These are phyloP conservation scores for Umbelopsis vinacea DNA, from an alignment of 192 early-diverging fungal species.

Conservation along the genomic window DNA sequence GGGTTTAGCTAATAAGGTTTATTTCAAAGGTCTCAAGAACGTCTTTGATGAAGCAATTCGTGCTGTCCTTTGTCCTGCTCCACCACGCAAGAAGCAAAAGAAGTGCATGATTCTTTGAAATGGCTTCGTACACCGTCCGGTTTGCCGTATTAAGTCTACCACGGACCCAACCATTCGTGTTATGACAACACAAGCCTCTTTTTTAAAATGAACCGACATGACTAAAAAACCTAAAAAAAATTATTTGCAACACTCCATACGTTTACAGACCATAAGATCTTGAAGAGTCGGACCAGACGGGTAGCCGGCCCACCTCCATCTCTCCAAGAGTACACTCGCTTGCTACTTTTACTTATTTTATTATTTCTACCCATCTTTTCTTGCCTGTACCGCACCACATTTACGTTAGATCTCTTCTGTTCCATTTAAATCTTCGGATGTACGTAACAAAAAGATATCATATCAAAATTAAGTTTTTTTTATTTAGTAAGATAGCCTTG, in stretches of 20 bases:
- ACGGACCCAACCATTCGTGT: not conserved
- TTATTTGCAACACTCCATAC: not conserved
- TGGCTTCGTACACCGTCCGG: not conserved
- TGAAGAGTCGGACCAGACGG: conserved; percentile 7
- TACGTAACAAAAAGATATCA: not conserved
- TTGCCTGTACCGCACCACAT: not conserved
- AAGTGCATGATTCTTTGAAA: conserved; percentile 80
- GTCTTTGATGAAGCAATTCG: conserved; percentile 99
- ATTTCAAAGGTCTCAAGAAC: conserved; percentile 70
- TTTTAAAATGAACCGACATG: not conserved
- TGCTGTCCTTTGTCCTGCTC: conserved; percentile 82
- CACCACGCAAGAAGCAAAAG: conserved; percentile 66
- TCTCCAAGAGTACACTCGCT: not conserved
- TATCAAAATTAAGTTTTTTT: not conserved
- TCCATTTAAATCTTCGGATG: conserved; percentile 1
- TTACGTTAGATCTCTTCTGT: conserved; percentile 6
- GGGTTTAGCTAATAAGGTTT: not conserved
- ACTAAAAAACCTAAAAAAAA: not conserved
- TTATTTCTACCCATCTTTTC: conserved; percentile 3
- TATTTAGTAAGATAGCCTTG: not conserved
- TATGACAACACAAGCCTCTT: not conserved
- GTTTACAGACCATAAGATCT: not conserved
- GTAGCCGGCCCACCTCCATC: not conserved
- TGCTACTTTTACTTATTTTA: not conserved
- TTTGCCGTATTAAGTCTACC: not conserved